Evolutionary conservation across 495 filamentous ascomycete species (phyloP), one percentile per base, ranked within the genome.

Genomic region (Penicillium ucsense): DNA sequence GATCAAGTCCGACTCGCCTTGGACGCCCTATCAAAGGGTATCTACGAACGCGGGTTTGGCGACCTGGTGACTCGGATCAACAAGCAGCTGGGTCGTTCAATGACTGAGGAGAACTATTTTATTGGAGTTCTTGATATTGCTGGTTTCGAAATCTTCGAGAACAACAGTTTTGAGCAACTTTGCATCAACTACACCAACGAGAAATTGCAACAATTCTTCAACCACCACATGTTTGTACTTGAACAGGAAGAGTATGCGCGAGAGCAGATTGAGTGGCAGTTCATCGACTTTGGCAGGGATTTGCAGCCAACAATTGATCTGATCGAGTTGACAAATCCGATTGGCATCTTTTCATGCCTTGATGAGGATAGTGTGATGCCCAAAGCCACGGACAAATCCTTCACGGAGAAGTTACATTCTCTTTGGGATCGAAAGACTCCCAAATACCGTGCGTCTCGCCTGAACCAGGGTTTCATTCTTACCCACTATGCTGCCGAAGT

Each of bases 141-240:
- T 47, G 94, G 94, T 34, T 99, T 99, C 60, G 94, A 99, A 53
- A 99, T 99, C 44, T 99, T 99, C 58, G 87, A 99, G 54, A 78
- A 88, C 50, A 99, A 99, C 64, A 94, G 89, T 71, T 99, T 99
- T 55, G 94, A 99, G 65, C 94, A 99, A 62, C 79, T 99, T 4
- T 97, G 94, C 70, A 99, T 99, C 72, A 99, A 99, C 61, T 99
- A 97, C 68, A 97, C 94, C 48, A 99, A 99, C 64, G 94, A 99
- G 63, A 99, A 96, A 64, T 80, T 99, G 5, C 94, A 99, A 62
- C 94, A 99, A 54, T 99, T 97, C 63, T 99, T 99, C 77, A 99
- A 99, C 50, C 94, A 99, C 55, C 94, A 99, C 71, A 99, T 99
- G 94, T 99, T 99, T 63, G 94, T 99, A 20, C 69, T 99, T 20